These are phyloP conservation scores for Pseudogymnoascus sp. DNA, from an alignment of 2,329 filamentous ascomycete species.

Conservation along the genomic window DNA sequence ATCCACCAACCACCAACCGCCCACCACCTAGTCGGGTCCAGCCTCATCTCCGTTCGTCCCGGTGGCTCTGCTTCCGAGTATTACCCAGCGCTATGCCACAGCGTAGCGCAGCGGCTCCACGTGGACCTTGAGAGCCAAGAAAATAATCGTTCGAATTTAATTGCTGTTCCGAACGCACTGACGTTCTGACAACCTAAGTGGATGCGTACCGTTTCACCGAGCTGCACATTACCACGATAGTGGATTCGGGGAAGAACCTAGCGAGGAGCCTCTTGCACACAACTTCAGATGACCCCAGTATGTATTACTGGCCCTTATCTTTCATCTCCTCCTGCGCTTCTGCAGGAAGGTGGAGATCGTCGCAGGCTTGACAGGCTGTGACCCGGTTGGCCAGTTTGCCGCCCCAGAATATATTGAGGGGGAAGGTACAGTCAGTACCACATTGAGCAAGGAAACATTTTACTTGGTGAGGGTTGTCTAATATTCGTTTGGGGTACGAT, in stretches of 20 bases:
- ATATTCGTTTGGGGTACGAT: background rate
- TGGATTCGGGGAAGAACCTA: background rate
- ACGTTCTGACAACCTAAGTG: background rate
- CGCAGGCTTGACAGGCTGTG: background rate
- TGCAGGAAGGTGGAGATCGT: background rate
- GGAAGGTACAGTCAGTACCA: background rate
- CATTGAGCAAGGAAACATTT: background rate
- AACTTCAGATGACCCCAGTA: background rate
- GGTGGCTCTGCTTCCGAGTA: background rate
- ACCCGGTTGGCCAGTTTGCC: background rate
- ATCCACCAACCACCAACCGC: background rate
- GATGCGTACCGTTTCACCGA: background rate
- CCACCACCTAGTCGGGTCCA: background rate
- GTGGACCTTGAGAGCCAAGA: background rate
- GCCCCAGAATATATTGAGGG: background rate
- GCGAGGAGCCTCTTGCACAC: background rate
- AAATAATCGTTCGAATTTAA: background rate
- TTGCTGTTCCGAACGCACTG: background rate
- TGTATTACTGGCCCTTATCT: background rate
- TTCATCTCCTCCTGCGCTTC: background rate
- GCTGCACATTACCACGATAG: background rate
- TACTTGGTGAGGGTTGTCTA: background rate
- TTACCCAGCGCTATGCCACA: background rate
- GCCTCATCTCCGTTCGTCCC: background rate
- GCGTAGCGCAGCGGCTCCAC: background rate